Base-by-base conservation (phyloP, 768 basidiomycete genomes). In the Inosperma sp. region DNA sequence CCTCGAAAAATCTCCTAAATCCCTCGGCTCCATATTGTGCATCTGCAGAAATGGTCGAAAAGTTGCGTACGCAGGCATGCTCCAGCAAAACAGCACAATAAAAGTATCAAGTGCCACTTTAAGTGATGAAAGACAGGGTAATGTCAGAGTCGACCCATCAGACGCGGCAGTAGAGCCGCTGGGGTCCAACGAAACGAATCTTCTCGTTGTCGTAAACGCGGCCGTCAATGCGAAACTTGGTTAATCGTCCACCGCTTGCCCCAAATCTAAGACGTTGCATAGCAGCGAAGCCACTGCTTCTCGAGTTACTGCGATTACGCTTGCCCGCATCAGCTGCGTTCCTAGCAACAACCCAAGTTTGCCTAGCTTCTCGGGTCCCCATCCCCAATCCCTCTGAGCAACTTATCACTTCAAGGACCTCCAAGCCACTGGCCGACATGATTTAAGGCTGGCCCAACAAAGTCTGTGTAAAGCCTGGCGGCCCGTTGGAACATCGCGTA, bases 81-180 rank as follows among this genome's bases (percentile, higher is more conserved):
- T 65, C 86, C 86, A 88, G 3, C 71, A 69, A 1, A 84, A 74
- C 19, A 88, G 78, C 9, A 83, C 78, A 3, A 75, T 71, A 52
- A 88, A 86, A 5, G 85, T 86, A 66, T 86, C 84, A 26, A 88
- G 73, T 2, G 82, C 81, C 3, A 83, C 75, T 62, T 86, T 87
- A 43, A 88, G 30, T 31, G 30, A 36, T 2, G 46, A 48, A 35
- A 57, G 45, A 13, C 64, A 65, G 36, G 51, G 56, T 45, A 7
- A 48, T 26, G 26, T 52, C 40, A 33, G 37, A 6, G 51, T 54
- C 7, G 51, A 47, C 14, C 55, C 40, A 6, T 54, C 50, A 13
- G 59, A 40, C 10, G 59, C 51, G 9, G 44, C 23, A 1, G 55
- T 31, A 13, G 36, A 31, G 35, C 51, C 36, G 6, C 51, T 45